Evolutionary conservation across 75 land plant genomes (phyloP).

Genomic region (Picea sitchensis): DNA sequence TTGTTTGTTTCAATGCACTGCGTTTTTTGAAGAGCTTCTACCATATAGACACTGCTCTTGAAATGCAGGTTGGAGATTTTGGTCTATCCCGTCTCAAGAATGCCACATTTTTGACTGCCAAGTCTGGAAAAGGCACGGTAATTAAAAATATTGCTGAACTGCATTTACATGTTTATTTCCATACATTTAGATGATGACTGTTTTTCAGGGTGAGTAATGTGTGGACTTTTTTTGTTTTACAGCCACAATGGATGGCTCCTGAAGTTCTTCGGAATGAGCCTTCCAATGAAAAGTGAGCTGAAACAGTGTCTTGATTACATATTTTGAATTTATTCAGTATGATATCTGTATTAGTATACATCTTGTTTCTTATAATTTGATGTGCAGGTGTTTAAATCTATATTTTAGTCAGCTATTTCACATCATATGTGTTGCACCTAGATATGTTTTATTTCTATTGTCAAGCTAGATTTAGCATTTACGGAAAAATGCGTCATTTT

Average conservation of each 20-base stretch:
- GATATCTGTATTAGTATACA: not conserved
- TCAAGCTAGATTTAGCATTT: not conserved
- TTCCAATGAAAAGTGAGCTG: slow-evolving; percentile 64
- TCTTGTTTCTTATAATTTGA: not conserved
- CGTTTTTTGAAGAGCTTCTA: not conserved
- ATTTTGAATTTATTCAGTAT: not conserved
- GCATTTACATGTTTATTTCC: not conserved
- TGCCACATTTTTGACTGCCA: slow-evolving; percentile 42
- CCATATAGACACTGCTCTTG: not conserved
- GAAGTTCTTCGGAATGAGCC: slow-evolving; percentile 72
- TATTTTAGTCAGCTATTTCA: not conserved
- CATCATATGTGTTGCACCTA: not conserved
- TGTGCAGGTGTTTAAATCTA: not conserved
- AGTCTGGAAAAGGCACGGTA: slow-evolving; percentile 68
- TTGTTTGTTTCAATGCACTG: not conserved
- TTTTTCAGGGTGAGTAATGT: not conserved
- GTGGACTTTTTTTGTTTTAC: slow-evolving; percentile 12
- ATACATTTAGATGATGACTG: not conserved
- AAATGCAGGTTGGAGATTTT: slow-evolving; percentile 63
- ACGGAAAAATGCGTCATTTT: not conserved
- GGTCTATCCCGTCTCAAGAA: slow-evolving; percentile 59
- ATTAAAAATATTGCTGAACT: not conserved
- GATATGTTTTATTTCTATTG: not conserved
- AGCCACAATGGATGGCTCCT: slow-evolving; percentile 87
- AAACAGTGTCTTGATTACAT: not conserved